Base-by-base conservation (phyloP, 1,284 basidiomycete genomes). In the Ustilago loliicola region DNA sequence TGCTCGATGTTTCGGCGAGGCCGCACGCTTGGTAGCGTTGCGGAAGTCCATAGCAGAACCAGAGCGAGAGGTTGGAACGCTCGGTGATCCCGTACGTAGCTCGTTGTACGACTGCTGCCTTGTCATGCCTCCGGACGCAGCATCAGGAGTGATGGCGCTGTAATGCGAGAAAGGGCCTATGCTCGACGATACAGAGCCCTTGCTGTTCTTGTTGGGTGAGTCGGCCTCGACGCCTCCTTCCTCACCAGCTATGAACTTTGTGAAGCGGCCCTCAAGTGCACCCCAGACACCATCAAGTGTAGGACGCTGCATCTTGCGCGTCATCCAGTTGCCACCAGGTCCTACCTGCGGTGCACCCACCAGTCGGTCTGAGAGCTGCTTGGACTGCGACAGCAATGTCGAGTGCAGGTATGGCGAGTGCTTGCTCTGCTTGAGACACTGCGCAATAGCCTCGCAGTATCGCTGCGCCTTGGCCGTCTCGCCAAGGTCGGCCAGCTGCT, bases 201-300 rank as follows among this genome's bases (percentile, higher is more conserved):
- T 85, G 77, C 52, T 85, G 77, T 52, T 78, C 79, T 79, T 72
- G 34, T 90, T 9, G 87, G 87, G 63, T 53, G 78, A 67, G 84
- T 88, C 72, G 87, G 89, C 54, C 87, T 70, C 61, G n/a, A 55
- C 10, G 11, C 40, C 68, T 15, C 70, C 77, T 13, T 85, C 84
- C 52, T 86, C 85, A 15, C 85, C 97, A 15, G 96, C 94, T 72
- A 99, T 96, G 80, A 99, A 93, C 86, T 97, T 97, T 32, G 95
- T 95, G 79, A 99, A 91, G 15, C 93, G 91, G n/a, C 93, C 93
- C 87, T 96, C 96, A 29, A 99, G 89, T 91, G 95, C 98, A 61
- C 92, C 93, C 61, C 96, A 94, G 54, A 99, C 91, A 52, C 92
- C 93, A 83, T 98, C 95, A 59, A 98, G 89, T 67, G 94, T 97